phyloP scores from a whole-genome alignment of 202 grass and related monocot genomes.

The Panicum virgatum region DNA sequence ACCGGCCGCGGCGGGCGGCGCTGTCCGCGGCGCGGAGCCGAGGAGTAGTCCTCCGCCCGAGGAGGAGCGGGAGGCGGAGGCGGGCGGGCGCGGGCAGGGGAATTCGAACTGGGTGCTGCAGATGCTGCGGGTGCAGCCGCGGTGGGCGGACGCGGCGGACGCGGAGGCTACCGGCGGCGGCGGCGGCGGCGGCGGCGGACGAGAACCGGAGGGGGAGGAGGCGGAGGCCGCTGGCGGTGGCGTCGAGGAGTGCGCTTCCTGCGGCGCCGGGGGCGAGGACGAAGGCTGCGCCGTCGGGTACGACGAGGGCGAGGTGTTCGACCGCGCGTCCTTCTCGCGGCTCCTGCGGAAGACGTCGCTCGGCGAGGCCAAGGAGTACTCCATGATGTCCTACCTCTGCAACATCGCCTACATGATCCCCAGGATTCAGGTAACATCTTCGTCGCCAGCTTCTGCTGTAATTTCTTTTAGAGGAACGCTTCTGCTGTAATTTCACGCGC shows the following conservation, averaged over 20 bases:
- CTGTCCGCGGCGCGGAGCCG: conserved; percentile 29
- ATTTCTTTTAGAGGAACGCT: too few relatives aligned
- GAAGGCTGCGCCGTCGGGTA: conserved; percentile 53
- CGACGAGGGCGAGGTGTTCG: conserved; percentile 58
- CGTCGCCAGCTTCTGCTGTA: neutral
- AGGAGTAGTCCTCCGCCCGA: conserved; percentile 19
- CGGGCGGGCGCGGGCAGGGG: conserved; percentile 35
- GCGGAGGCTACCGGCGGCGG: conserved; percentile 32
- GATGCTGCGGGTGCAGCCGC: conserved; percentile 76
- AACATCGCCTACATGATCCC: conserved; percentile 76
- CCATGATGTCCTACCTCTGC: conserved; percentile 80
- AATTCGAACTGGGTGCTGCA: conserved; percentile 73
- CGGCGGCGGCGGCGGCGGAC: neutral
- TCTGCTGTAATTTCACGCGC: too few relatives aligned
- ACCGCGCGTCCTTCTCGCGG: conserved; percentile 71
- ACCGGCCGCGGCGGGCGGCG: neutral
- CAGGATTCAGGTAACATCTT: conserved; percentile 64
- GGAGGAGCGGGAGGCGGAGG: conserved; percentile 14
- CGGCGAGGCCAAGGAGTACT: conserved; percentile 54
- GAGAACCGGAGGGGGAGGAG: neutral
- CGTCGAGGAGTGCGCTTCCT: conserved; percentile 31
- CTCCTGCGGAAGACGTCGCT: conserved; percentile 71
- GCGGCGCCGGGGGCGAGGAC: conserved; percentile 24
- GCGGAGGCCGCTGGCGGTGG: neutral
- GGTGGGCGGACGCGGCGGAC: conserved; percentile 48